A percentile compares a stretch with the other conserved stretches of the same genome.
Conservation (phyloP, 441 rosid species). For the Oxalis stricta region DNA sequence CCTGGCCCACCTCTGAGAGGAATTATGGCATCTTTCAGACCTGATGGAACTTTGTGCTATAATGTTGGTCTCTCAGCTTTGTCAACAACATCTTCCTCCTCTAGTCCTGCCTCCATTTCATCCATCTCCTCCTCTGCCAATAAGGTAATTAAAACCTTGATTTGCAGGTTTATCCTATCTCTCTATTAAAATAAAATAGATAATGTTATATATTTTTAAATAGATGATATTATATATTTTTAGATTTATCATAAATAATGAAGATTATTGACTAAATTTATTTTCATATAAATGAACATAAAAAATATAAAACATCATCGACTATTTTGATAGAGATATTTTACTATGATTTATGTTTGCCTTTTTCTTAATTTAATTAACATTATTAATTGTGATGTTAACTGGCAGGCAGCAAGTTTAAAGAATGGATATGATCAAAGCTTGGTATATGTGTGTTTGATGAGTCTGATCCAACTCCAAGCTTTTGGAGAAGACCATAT, state of each 20-base stretch:
- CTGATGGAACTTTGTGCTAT: slow-evolving; percentile 54
- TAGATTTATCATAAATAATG: no score
- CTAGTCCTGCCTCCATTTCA: slow-evolving; percentile 57
- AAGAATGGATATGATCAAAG: slow-evolving; percentile 44
- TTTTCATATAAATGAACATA: no score
- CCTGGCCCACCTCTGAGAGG: slow-evolving; percentile 70
- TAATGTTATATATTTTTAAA: no score
- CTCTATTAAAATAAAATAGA: background rate
- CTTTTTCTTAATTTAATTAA: slow-evolving; percentile 20
- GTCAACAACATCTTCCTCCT: slow-evolving; percentile 35
- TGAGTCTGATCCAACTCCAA: slow-evolving; percentile 50
- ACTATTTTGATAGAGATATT: no score
- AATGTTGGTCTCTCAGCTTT: slow-evolving; percentile 67
- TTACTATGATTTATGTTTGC: background rate
- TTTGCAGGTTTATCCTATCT: background rate
- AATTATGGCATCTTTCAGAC: slow-evolving; percentile 58
- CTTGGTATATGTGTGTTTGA: slow-evolving; percentile 46
- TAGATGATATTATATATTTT: no score
- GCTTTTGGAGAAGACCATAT: slow-evolving; percentile 47
- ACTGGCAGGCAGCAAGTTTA: slow-evolving; percentile 74
- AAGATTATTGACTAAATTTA: no score
- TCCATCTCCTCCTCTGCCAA: slow-evolving; percentile 63
- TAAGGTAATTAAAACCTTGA: slow-evolving; percentile 35
- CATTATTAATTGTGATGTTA: slow-evolving; percentile 12
- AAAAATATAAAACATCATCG: no score